These are phyloP conservation scores for Huiozyma sinensis DNA, from an alignment of 805 yeast genomes.

Conservation along the genomic window DNA sequence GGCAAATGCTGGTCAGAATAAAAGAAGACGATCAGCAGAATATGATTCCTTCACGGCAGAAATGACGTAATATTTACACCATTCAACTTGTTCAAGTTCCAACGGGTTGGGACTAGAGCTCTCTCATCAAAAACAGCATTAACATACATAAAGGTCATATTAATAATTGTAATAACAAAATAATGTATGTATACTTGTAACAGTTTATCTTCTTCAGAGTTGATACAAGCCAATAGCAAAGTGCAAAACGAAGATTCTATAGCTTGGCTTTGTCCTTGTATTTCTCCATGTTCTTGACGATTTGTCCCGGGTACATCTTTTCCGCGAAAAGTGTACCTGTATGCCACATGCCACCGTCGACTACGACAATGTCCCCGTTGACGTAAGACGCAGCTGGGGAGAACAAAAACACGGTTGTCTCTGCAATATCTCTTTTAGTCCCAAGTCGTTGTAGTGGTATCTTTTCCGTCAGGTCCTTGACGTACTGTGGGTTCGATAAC, in stretches of 20 bases:
- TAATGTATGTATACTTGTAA: too few relatives aligned
- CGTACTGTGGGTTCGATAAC: constrained; percentile 36
- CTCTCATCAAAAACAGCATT: too few relatives aligned
- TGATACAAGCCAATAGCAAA: not conserved
- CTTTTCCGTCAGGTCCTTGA: constrained; percentile 31
- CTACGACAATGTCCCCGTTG: constrained; percentile 68
- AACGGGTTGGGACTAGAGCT: too few relatives aligned
- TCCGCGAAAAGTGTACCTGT: constrained; percentile 37
- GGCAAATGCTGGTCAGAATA: not conserved
- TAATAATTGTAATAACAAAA: too few relatives aligned
- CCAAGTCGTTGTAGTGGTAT: constrained; percentile 60
- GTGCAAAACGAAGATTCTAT: not conserved
- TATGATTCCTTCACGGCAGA: too few relatives aligned
- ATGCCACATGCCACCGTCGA: constrained; percentile 92
- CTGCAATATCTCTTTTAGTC: constrained; percentile 67
- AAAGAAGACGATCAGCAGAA: not conserved
- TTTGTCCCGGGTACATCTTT: constrained; percentile 35
- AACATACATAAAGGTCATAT: too few relatives aligned
- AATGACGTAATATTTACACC: too few relatives aligned
- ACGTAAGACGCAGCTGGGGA: constrained; percentile 74
- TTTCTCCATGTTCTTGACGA: constrained; percentile 21
- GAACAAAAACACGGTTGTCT: constrained; percentile 73
- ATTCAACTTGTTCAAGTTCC: too few relatives aligned
- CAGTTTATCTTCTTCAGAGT: too few relatives aligned
- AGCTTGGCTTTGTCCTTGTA: constrained; percentile 1